phyloP scores from a whole-genome alignment of 192 early-diverging fungal species.

The Haplosporangium gracile region DNA sequence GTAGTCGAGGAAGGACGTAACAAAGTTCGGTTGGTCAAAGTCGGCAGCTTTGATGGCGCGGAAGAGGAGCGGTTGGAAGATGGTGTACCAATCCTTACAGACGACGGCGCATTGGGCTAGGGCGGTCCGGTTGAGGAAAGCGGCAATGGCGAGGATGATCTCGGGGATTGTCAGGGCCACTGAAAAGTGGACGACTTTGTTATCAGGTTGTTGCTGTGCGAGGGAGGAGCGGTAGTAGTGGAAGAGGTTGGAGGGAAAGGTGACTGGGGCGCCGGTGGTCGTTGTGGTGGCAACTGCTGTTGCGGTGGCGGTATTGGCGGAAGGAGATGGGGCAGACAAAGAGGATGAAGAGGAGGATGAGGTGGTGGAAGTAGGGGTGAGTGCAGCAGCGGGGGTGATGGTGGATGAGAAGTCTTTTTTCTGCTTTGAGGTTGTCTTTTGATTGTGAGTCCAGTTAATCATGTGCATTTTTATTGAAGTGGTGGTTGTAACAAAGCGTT shows the following conservation, averaged over 20 bases:
- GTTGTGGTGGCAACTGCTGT: not conserved
- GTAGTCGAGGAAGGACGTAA: constrained; percentile 20
- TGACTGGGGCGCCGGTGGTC: not conserved
- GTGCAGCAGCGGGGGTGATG: not conserved
- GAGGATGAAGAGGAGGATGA: constrained; percentile 10
- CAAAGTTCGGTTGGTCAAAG: constrained; percentile 35
- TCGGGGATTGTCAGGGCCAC: constrained; percentile 34
- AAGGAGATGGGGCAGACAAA: not conserved
- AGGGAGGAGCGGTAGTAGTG: not conserved
- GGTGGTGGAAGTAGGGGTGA: not conserved
- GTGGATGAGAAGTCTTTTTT: not conserved
- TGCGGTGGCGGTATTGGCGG: not conserved
- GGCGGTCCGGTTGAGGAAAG: constrained; percentile 24
- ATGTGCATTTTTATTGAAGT: not conserved
- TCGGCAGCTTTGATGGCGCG: constrained; percentile 18
- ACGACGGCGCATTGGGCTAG: constrained; percentile 27
- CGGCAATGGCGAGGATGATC: constrained; percentile 29
- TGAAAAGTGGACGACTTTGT: not conserved
- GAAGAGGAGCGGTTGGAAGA: constrained; percentile 47
- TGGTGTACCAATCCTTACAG: constrained; percentile 33
- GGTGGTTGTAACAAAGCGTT: not conserved
- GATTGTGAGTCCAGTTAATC: constrained; percentile 34
- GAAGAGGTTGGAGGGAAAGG: constrained; percentile 7
- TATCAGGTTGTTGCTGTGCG: not conserved
- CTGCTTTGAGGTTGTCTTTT: constrained; percentile 7